Evolutionary conservation across 2,329 filamentous ascomycete genomes (phyloP).

Genomic region (Claviceps purpurea): DNA sequence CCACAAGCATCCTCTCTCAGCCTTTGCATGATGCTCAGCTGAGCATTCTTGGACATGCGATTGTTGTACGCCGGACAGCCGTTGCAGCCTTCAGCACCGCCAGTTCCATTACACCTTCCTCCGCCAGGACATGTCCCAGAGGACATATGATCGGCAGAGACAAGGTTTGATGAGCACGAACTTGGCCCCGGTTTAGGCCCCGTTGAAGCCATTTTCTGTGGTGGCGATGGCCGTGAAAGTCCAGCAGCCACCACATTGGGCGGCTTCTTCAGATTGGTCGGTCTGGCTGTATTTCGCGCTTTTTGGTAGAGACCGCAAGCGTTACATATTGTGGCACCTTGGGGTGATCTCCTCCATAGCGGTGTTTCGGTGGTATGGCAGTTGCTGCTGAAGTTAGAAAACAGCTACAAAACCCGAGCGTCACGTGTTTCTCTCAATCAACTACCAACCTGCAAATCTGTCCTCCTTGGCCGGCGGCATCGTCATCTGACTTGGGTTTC

Average conservation of each 20-base stretch:
- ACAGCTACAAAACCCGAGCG: neutral
- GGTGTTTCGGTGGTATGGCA: constrained; percentile 90
- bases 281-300: constrained; percentile 79
- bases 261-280: constrained; percentile 77
- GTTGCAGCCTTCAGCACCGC: constrained; percentile 85
- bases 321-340: constrained; percentile 93
- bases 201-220: constrained; percentile 23
- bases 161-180: constrained; percentile 51
- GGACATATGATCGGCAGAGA: constrained; percentile 59
- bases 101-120: constrained; percentile 90
- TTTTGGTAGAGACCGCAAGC: constrained; percentile 93
- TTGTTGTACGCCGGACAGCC: constrained; percentile 98
- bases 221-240: constrained; percentile 27
- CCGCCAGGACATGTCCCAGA: constrained; percentile 91
- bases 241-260: constrained; percentile 35
- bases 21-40: constrained; percentile 46
- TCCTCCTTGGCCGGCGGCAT: constrained; percentile 31
- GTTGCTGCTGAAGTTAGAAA: constrained; percentile 47
- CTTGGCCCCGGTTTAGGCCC: constrained; percentile 27
- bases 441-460: constrained; percentile 57
- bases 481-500: constrained; percentile 7
- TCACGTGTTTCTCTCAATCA: neutral
- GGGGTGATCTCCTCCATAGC: constrained; percentile 83
- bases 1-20: constrained; percentile 22
- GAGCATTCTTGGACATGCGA: constrained; percentile 75